phyloP scores from a whole-genome alignment of 2,329 filamentous ascomycete genomes.

The Scedosporium minutisporum region DNA sequence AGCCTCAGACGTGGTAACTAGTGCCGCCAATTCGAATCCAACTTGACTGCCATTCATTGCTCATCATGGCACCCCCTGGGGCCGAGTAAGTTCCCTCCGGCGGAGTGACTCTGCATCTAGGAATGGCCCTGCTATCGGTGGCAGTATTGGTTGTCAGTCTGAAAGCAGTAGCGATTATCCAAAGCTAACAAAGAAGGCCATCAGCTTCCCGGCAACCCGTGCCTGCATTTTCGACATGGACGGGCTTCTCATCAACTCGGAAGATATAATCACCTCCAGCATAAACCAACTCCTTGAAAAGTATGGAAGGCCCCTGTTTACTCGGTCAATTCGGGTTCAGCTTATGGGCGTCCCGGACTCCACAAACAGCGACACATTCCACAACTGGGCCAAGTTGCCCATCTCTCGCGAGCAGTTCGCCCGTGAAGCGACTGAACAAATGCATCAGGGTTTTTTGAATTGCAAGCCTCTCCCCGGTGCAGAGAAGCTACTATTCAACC shows the following conservation, averaged over 20 bases:
- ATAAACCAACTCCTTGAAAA: constrained; percentile 54
- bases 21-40: too few relatives aligned
- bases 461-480: constrained; percentile 57
- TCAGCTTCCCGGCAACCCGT: constrained; percentile 30
- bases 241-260: constrained; percentile 61
- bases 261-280: constrained; percentile 57
- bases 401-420: constrained; percentile 39
- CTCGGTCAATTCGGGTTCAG: constrained; percentile 60
- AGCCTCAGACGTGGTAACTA: too few relatives aligned
- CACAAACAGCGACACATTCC: constrained; percentile 45
- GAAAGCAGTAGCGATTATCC: too few relatives aligned
- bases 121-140: too few relatives aligned
- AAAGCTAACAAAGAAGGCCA: too few relatives aligned
- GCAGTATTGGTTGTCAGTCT: too few relatives aligned
- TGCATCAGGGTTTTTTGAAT: constrained; percentile 18
- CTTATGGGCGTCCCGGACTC: constrained; percentile 53
- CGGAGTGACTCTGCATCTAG: too few relatives aligned
- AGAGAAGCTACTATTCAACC: constrained; percentile 37
- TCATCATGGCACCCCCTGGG: too few relatives aligned
- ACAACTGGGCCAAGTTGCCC: constrained; percentile 57
- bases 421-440: constrained; percentile 17
- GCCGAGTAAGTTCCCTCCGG: too few relatives aligned
- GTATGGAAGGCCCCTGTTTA: constrained; percentile 48
- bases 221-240: constrained; percentile 70
- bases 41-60: too few relatives aligned